Evolutionary conservation across 495 filamentous ascomycete species (phyloP).

Genomic region (Pyrenopolyporus hunteri): DNA sequence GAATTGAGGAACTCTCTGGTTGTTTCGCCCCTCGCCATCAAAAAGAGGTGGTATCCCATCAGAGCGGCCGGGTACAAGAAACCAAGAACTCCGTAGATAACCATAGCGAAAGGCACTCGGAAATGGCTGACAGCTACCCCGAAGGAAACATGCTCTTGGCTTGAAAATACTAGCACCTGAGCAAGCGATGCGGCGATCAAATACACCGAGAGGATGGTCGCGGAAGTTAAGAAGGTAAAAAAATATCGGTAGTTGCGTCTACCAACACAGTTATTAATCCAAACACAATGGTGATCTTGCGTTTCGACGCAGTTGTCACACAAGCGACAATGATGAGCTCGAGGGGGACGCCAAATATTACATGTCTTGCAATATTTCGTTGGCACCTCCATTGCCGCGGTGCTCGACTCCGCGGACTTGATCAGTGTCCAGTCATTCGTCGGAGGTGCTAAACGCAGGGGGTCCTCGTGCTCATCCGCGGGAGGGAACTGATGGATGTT

Average conservation of each 20-base stretch:
- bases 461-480: slow-evolving; percentile 70
- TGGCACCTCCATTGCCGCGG: slow-evolving; percentile 92
- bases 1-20: slow-evolving; percentile 95
- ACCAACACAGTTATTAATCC: slow-evolving; percentile 98
- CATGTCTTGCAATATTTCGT: slow-evolving; percentile 98
- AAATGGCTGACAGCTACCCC: slow-evolving; percentile 67
- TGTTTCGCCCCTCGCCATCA: slow-evolving; percentile 89
- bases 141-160: slow-evolving; percentile 66
- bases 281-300: slow-evolving; percentile 97
- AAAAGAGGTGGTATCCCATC: slow-evolving; percentile 85
- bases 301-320: slow-evolving; percentile 98
- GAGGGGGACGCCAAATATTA: slow-evolving; percentile 93
- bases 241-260: slow-evolving; percentile 98
- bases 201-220: slow-evolving; percentile 76
- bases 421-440: slow-evolving; percentile 92
- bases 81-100: slow-evolving; percentile 77
- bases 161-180: slow-evolving; percentile 77
- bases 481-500: slow-evolving; percentile 69
- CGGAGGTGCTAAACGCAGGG: slow-evolving; percentile 77
- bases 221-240: slow-evolving; percentile 81
- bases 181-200: slow-evolving; percentile 76
- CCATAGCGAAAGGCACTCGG: slow-evolving; percentile 86
- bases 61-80: slow-evolving; percentile 84
- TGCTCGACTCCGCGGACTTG: slow-evolving; percentile 71
- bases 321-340: slow-evolving; percentile 93